Evolutionary conservation across 1,284 basidiomycete species (phyloP), one percentile per base, ranked within the genome.

Genomic region (Lignosus rhinocerotis): DNA sequence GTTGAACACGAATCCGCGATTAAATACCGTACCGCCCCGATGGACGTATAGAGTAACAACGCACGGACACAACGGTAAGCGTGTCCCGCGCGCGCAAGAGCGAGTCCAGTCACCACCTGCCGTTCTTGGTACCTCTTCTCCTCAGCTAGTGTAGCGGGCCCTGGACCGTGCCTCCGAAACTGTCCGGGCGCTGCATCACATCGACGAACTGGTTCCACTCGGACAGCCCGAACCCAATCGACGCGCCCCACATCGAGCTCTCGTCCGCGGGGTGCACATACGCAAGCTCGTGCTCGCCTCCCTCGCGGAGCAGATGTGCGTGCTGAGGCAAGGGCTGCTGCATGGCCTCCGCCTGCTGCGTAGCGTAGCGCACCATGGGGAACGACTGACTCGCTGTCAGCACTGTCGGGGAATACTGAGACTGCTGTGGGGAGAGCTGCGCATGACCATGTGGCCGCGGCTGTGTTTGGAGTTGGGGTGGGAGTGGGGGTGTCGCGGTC

Each of bases 201-300:
- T 79, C 73, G 61, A 81, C 68, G 62, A 82, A 80, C 58, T 74
- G 74, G 52, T 73, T 68, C 80, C 80, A 77, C 67, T 76, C 75
- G 43, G 70, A 71, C 54, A 73, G 67, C 48, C 70, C 75, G 45
- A 78, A 76, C 36, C 76, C 76, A 42, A 76, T 70, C 38, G 72
- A 73, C 49, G 75, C 72, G 47, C 75, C 75, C 76, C 76, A 78
- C 70, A 76, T 71, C 52, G 70, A 70, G 51, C 70, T 67, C 58
- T 75, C 75, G 53, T 73, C 72, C 38, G 73, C 68, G 3, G 70
- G 64, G 52, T 72, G 70, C 38, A 68, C 60, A 57, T 69, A 71
- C 56, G 54, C 51, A 58, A 59, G 43, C 53, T 55, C 58, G 57
- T 65, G 54, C 53, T 54, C 59, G 42, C 31, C 30, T 19, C 30